Evolutionary conservation across 2,329 filamentous ascomycete genomes (phyloP).

Genomic region (Aspergillus sergii): DNA sequence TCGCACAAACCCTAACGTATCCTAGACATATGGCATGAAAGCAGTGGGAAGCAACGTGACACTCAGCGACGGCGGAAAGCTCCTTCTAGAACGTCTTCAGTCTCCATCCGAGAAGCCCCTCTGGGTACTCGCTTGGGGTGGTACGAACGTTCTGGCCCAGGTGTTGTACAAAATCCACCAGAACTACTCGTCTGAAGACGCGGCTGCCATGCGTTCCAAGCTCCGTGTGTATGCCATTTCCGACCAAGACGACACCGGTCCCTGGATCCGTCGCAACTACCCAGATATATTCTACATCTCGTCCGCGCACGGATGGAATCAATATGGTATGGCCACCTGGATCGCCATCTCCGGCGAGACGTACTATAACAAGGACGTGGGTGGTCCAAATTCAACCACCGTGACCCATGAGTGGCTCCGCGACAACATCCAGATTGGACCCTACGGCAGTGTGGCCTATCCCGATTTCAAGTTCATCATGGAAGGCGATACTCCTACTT

Average conservation of each 20-base stretch:
- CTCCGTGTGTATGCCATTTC: constrained; percentile 59
- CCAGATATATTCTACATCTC: constrained; percentile 60
- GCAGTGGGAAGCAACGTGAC: constrained; percentile 35
- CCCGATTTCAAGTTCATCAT: constrained; percentile 53
- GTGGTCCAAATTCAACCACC: constrained; percentile 52
- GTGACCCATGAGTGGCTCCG: constrained; percentile 56
- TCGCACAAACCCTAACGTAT: not conserved
- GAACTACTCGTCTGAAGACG: constrained; percentile 29
- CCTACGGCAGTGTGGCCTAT: constrained; percentile 47
- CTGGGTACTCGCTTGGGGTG: constrained; percentile 58
- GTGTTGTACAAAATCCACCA: constrained; percentile 43
- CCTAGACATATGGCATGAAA: constrained; percentile 38
- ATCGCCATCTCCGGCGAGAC: constrained; percentile 38
- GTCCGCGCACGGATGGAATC: constrained; percentile 50
- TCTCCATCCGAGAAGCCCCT: constrained; percentile 45
- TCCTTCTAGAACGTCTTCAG: constrained; percentile 47
- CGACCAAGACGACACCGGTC: constrained; percentile 60
- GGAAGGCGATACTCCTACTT: constrained; percentile 52
- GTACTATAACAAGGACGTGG: constrained; percentile 51
- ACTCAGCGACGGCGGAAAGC: constrained; percentile 47
- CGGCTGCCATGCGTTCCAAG: constrained; percentile 40
- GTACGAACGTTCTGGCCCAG: constrained; percentile 56
- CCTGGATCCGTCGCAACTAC: constrained; percentile 58
- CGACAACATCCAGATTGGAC: constrained; percentile 56
- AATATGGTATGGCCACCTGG: constrained; percentile 50